Base-by-base conservation (phyloP, 2,329 filamentous ascomycete species). In the Curvularia verruculosa region DNA sequence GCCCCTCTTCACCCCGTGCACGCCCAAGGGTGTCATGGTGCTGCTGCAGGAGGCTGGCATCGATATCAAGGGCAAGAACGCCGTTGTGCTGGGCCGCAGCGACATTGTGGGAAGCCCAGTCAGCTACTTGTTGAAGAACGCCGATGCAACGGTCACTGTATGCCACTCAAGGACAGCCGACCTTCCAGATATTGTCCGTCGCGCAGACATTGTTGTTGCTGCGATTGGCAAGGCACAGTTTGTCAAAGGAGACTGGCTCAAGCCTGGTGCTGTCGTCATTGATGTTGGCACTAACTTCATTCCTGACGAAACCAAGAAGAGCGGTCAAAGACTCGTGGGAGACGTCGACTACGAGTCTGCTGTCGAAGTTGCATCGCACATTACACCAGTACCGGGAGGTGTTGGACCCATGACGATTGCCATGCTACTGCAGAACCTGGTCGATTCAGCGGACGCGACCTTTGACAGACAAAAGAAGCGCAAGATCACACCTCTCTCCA, bases 321-420 rank as follows among this genome's bases (percentile, higher is more conserved):
- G 92, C 12, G 95, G 95, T 31, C 87, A 95, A 76, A 87, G 93
- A 64, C 85, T 99, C 21, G 94, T 98, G 6, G 95, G 95, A 58
- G 95, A 99, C 75, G 95, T 99, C 40, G 92, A 99, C 70, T 98
- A 88, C 69, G 92, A 92, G 49, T 87, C 90, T 41, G 94, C 94
- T 15, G 84, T 84, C 15, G 83, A 96, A 74, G 90, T 97, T 40
- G 95, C 93, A 19, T 96, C 93, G 2, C 86, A 90, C 71, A 97
- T 99, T 72, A 99, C 95, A 2, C 95, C 95, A 1, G 95, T 99
- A 2, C 95, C 95, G 1, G 95, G 95, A 55, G 95, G 95, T 77
- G 95, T 99, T 57, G 95, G 95, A 0, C 95, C 95, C 49, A 99
- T 99, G 95, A 99, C 95, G 3, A 93, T 99, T 62, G 95, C 95